Evolutionary conservation across 192 early-diverging fungal species (phyloP).

Genomic region (Coemansia sp.): DNA sequence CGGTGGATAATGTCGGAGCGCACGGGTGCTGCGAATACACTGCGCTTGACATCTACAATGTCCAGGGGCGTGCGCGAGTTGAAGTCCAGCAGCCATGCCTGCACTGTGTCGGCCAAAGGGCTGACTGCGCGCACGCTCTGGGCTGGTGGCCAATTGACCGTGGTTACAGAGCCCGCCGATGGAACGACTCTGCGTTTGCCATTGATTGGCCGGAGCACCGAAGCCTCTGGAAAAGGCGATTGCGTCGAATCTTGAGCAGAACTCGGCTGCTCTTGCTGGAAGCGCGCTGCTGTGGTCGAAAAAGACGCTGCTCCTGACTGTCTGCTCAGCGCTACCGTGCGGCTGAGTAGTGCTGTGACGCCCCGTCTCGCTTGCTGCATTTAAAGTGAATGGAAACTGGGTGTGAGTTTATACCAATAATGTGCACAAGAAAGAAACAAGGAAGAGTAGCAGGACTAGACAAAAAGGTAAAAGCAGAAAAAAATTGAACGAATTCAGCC

Average conservation of each 20-base stretch:
- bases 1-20: slow-evolving; percentile 81
- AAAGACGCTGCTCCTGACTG: too few relatives aligned
- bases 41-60: slow-evolving; percentile 66
- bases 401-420: too few relatives aligned
- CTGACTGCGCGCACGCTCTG: slow-evolving; percentile 28
- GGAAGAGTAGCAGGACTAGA: too few relatives aligned
- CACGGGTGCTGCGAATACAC: slow-evolving; percentile 71
- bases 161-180: slow-evolving; percentile 25
- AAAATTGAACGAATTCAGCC: too few relatives aligned
- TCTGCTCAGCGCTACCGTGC: too few relatives aligned
- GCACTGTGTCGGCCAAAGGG: slow-evolving; percentile 51
- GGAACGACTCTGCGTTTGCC: slow-evolving; percentile 33
- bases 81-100: slow-evolving; percentile 77
- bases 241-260: slow-evolving; percentile 7
- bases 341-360: too few relatives aligned
- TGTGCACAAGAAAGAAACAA: too few relatives aligned
- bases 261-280: not conserved
- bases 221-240: too few relatives aligned
- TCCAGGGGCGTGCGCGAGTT: slow-evolving; percentile 65
- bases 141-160: slow-evolving; percentile 36
- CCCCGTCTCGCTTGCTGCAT: too few relatives aligned
- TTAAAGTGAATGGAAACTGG: too few relatives aligned
- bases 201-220: slow-evolving; percentile 37
- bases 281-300: too few relatives aligned
- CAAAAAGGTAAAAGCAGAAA: too few relatives aligned